Percentiles rank a stretch among this genome's conserved stretches.
Conservation (phyloP, 495 filamentous ascomycete genomes). For the Podospora didyma region DNA sequence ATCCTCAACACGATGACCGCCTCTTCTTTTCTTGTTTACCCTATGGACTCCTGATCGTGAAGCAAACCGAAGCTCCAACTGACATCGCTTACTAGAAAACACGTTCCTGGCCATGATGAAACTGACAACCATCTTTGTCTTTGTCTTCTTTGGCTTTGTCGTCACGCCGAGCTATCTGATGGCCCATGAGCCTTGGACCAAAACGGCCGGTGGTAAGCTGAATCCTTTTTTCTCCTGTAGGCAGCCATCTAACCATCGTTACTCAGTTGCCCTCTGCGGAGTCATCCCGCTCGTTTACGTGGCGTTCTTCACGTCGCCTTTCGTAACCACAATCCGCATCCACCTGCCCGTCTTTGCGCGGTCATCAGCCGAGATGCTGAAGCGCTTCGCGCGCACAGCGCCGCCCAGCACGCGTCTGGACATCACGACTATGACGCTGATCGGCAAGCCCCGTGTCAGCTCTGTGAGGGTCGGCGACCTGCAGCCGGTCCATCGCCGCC, state of each 20-base stretch:
- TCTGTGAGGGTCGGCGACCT: constrained; percentile 49
- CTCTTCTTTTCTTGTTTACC: no score
- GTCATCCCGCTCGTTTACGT: constrained; percentile 65
- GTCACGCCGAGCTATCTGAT: constrained; percentile 56
- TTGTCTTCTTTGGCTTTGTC: constrained; percentile 57
- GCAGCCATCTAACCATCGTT: no score
- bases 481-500: constrained; percentile 24
- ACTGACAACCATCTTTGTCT: constrained; percentile 66
- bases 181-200: constrained; percentile 42
- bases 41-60: not conserved
- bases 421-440: constrained; percentile 66
- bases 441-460: constrained; percentile 50
- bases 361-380: constrained; percentile 59
- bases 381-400: constrained; percentile 58
- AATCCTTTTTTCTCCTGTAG: no score
- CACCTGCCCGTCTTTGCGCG: constrained; percentile 67
- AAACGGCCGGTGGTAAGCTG: constrained; percentile 28
- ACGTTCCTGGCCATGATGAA: constrained; percentile 66
- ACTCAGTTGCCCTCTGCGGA: constrained; percentile 58
- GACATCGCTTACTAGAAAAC: constrained; percentile 26
- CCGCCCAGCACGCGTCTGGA: constrained; percentile 62
- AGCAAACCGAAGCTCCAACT: not conserved
- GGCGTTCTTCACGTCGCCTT: constrained; percentile 59
- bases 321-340: constrained; percentile 69
- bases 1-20: no score